These are phyloP conservation scores for Zygoascus biomembranicola DNA, from an alignment of 805 yeast genomes.

Conservation along the genomic window DNA sequence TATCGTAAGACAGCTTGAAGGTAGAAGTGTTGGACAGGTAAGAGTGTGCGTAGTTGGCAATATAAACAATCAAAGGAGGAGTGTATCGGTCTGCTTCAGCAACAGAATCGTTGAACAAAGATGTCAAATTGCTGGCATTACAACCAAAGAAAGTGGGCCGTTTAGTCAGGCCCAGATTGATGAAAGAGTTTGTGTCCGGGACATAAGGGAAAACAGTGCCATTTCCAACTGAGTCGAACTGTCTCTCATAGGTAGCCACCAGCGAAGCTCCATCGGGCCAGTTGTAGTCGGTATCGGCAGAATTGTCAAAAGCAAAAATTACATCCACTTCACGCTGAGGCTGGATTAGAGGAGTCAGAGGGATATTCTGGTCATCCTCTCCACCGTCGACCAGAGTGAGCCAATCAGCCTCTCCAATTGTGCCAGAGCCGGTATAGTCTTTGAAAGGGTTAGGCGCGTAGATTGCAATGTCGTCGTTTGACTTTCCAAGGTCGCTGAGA, in stretches of 20 bases:
- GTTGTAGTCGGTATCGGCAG: constrained; percentile 45
- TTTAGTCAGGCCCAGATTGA: constrained; percentile 50
- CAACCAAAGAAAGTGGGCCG: constrained; percentile 82
- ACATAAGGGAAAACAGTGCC: constrained; percentile 71
- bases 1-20: constrained; percentile 52
- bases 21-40: constrained; percentile 67
- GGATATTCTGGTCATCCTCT: constrained; percentile 56
- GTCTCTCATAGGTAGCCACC: constrained; percentile 49
- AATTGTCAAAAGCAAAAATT: constrained; percentile 60
- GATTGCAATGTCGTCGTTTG: constrained; percentile 57
- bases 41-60: constrained; percentile 64
- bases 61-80: constrained; percentile 72
- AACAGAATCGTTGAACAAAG: constrained; percentile 8
- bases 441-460: constrained; percentile 68
- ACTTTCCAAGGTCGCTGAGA: constrained; percentile 37
- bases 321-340: constrained; percentile 52
- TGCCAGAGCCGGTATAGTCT: constrained; percentile 17
- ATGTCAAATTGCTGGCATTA: constrained; percentile 45
- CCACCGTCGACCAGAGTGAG: constrained; percentile 64
- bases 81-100: constrained; percentile 17
- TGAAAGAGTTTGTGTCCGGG: constrained; percentile 59
- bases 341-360: constrained; percentile 55
- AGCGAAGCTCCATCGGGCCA: constrained; percentile 70
- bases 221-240: constrained; percentile 43
- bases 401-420: constrained; percentile 34